Base-by-base conservation (phyloP, 2,329 filamentous ascomycete species). In the Fusarium virguliforme region DNA sequence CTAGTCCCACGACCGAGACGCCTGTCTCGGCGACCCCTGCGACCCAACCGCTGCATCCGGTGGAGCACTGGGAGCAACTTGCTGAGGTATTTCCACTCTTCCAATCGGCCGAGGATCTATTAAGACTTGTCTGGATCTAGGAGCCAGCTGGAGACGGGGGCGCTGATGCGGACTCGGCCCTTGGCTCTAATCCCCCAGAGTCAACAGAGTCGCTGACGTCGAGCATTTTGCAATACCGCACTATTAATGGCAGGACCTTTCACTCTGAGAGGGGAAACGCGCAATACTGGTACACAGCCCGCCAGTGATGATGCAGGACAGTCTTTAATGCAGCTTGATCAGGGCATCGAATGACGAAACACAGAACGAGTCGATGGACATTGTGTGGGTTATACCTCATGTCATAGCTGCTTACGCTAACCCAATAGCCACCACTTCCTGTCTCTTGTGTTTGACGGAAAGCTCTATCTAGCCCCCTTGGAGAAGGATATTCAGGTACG, bases 261-360 rank as follows among this genome's bases (percentile, higher is more conserved):
- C 68, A 70, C 12, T 71, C 68, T 0, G 68, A 70, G 4, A 51
- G 54, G 13, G 68, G 68, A 0, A 71, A 65, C 12, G 51, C 67
- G 6, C 34, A 50, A 37, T 70, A 70, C 10, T 57, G 54, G 54
- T 48, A 54, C 12, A 35, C n/a, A 13, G 26, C 38, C 7, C 28
- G 13, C 24, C 10, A 37, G 5, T 10, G 9, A 18, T 22, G 34
- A 22, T 6, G 6, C 32, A 28, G 5, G 4, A 22, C 4, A 24
- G 2, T 7, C n/a, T 53, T 18, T 22, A 22, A 32, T 18, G 4
- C 3, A 10, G 18, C 8, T 22, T 24, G 7, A 24, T 0, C 6
- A 72, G 70, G 70, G 70, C 70, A 37, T 60, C 70, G 9, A 72
- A 72, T 5, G 70, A 73, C 9, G 70, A 64, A 5, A 54, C 60